Evolutionary conservation across 805 yeast genomes (phyloP), one percentile per base, ranked within the genome.

Genomic region (Metschnikowia chrysomelidarum): DNA sequence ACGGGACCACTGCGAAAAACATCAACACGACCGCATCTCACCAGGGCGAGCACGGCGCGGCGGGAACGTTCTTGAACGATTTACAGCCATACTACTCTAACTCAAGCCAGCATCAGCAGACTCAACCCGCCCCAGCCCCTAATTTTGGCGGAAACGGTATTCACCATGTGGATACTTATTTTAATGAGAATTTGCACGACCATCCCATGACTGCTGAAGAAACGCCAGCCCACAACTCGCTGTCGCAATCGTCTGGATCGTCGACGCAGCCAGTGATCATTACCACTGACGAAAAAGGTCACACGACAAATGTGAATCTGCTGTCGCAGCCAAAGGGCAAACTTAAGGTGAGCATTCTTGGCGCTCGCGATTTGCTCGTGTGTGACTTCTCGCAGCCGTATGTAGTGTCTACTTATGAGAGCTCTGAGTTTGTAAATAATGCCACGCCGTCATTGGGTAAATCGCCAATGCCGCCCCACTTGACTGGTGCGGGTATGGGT

Each of bases 331-430:
- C 93, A 26, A 76, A 84, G 54, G 98, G 98, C 28, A 85, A 84
- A 57, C 71, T 91, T 34, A 78, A 79, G 51, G 88, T 93, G 30
- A 78, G 77, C 21, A 87, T 91, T 42, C 66, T 84, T 18, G 91
- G 87, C 59, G 97, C 96, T 2, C 74, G 71, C 40, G 81, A 80
- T 48, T 70, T 91, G 44, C 63, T 71, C 27, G 75, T 80, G 21
- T 61, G 78, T 4, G 62, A 70, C 25, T 67, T 53, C 56, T 70
- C 91, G 3, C 84, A 76, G 48, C 96, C 96, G 3, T 83, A 88
- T 58, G 95, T 86, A 13, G 96, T 88, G 23, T 86, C 94, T 60
- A 83, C 95, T 8, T 88, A 85, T 66, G 95, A 87, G 57, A 82
- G 91, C 43, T 82, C 94, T 1, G 98, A 93, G 63, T 85, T 81